Percentiles rank a stretch among this genome's conserved stretches.
Evolutionary conservation across 352 stramenopile genomes (phyloP).

Genomic region (Elongisporangium senticosum): DNA sequence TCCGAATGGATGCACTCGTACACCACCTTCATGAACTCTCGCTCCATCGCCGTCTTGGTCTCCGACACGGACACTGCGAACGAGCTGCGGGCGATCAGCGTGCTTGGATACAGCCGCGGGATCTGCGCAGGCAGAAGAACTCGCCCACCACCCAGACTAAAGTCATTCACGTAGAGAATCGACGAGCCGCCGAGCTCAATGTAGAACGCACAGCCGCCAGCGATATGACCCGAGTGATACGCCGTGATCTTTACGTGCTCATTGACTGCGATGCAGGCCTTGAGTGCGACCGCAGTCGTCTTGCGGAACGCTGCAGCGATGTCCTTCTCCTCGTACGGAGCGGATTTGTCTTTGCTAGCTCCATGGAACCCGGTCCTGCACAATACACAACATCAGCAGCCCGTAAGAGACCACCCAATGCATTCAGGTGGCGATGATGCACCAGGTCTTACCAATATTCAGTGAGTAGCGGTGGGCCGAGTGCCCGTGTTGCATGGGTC

Average conservation of each 20-base stretch:
- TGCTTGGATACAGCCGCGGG: slow-evolving; percentile 49
- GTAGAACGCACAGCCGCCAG: slow-evolving; percentile 68
- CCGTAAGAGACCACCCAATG: background rate
- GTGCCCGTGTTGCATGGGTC: slow-evolving; percentile 73
- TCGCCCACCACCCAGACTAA: slow-evolving; percentile 67
- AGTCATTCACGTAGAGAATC: slow-evolving; percentile 72
- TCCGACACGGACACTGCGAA: slow-evolving; percentile 84
- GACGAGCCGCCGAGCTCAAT: slow-evolving; percentile 71
- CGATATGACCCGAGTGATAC: slow-evolving; percentile 77
- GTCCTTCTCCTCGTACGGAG: slow-evolving; percentile 52
- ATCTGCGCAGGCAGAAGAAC: slow-evolving; percentile 69
- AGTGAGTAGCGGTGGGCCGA: slow-evolving; percentile 57
- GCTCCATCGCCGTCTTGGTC: slow-evolving; percentile 73
- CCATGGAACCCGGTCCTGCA: slow-evolving; percentile 34
- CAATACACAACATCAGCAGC: slow-evolving; percentile 1
- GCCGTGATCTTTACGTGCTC: slow-evolving; percentile 72
- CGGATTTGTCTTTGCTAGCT: slow-evolving; percentile 40
- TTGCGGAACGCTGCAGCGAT: slow-evolving; percentile 52
- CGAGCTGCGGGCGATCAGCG: slow-evolving; percentile 58
- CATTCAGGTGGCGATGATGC: background rate
- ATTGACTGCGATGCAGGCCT: slow-evolving; percentile 49
- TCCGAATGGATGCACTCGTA: slow-evolving; percentile 65
- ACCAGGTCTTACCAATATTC: slow-evolving; percentile 58
- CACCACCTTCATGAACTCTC: slow-evolving; percentile 73
- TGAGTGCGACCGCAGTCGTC: slow-evolving; percentile 38